Base-by-base conservation (phyloP, 1,284 basidiomycete genomes). In the Phlebopus sp. region DNA sequence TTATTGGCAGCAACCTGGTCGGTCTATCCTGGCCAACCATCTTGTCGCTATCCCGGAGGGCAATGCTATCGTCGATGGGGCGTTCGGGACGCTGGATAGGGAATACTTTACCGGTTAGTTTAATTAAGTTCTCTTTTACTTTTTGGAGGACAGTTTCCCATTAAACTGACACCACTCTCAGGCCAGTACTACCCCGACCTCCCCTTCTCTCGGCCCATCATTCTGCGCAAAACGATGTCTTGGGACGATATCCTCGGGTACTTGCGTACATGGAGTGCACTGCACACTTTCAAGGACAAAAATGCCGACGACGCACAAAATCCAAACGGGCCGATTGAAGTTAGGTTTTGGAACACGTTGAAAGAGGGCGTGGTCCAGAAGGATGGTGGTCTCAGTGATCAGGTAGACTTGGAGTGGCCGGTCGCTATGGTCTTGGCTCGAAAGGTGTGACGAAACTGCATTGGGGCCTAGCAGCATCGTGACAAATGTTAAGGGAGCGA, bases 1-100 rank as follows among this genome's bases (percentile, higher is more conserved):
- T 1, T 79, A 90, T 60, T 93, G 87, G 79, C 77, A 90, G 57
- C 82, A 84, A 47, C 91, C 90, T 0, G 90, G 90, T 2, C 76
- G 91, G 5, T 72, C 73, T 0, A 84, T 92, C 52, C 71, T 92
- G 21, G 83, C 87, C 50, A 75, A 80, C 15, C 81, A 88, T 55
- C 75, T 93, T 0, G 68, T 79, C 5, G 81, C 79, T 25, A 76
- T 92, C 8, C 84, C 86, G 0, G 77, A 82, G 53, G 82, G 85
- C 1, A 63, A 69, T 11, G 44, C 55, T 30, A 49, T 69, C 50
- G 58, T 70, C 39, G 63, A 64, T 4, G 62, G 61, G 27, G 55
- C 58, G 30, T 72, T 71, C 52, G 61, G 65, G 42, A 63, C 71
- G 23, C 72, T 79, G 46, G 69, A 78, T 45, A 69, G 79, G 29